Base-by-base conservation (phyloP, 2,329 filamentous ascomycete species). In the Zymoseptoria ardabiliae region DNA sequence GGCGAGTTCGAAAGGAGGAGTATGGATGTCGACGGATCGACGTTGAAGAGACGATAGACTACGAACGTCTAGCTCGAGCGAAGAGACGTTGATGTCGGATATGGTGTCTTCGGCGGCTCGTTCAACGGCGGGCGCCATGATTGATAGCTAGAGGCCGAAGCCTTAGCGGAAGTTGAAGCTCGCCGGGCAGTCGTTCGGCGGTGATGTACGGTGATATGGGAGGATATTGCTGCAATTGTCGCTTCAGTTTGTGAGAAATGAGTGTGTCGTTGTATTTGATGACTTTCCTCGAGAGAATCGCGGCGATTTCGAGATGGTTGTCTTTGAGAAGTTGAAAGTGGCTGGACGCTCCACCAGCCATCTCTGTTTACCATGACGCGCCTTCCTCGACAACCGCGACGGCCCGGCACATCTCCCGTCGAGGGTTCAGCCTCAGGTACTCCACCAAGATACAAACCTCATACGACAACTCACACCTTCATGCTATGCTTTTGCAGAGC, bases 121-220 rank as follows among this genome's bases (percentile, higher is more conserved):
- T 58, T 23, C 45, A 41, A 66, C 62, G 35, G 68, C 54, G 19
- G 69, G 69, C 20, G 69, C 69, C 70, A 71, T 71, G 30, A 23
- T 63, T 58, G 6, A n/a, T 49, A 63, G 62, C 64, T 63, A 65
- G 30, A 67, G 69, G 69, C 69, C 69, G 67, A 59, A 69, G 69
- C 68, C 68, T 67, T 62, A 65, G 63, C 66, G 35, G 25, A 30
- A 17, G 13, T n/a, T 17, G 35, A 13, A 7, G 35, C 13, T 7
- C 17, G 13, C n/a, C 35, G 35, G 8, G 25, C 35, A 45, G 11
- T n/a, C 17, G 35, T 45, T 45, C 6, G 35, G 11, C 17, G 13
- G 35, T 17, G 35, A 17, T 45, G 4, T 45, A 6, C 3, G 35
- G 35, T 13, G 35, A 41, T 17, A 17, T 41, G 35, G 35, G 17